Percentiles rank a stretch among this genome's conserved stretches.
phyloP scores from a whole-genome alignment of 129 eudicot genomes.

The Rutidosis leptorrhynchoides region DNA sequence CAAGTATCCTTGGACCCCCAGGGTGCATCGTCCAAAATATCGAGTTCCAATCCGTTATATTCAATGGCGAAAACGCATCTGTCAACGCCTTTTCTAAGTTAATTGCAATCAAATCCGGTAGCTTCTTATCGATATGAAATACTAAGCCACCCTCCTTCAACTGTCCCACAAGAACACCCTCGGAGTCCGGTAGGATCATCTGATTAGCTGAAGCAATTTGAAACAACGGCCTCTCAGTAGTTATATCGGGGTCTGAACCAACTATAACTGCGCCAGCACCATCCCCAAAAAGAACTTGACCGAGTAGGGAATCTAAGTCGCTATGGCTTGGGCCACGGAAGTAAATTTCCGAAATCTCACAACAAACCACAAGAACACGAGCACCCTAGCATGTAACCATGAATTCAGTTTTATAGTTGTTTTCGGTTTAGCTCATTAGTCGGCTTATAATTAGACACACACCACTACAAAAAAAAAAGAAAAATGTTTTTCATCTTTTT shows the following conservation, averaged over 20 bases:
- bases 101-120: not conserved
- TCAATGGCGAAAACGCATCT: too few species aligned
- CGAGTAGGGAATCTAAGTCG: not conserved
- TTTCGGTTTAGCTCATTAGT: too few species aligned
- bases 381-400: too few species aligned
- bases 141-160: not conserved
- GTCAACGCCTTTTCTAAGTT: not conserved
- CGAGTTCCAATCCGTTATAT: too few species aligned
- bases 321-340: not conserved
- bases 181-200: not conserved
- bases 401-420: too few species aligned
- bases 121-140: not conserved
- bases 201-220: not conserved
- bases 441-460: too few species aligned
- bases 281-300: not conserved
- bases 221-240: not conserved
- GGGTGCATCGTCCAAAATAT: too few species aligned
- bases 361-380: slow-evolving; percentile 4
- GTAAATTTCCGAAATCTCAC: not conserved
- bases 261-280: not conserved
- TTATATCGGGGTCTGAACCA: not conserved
- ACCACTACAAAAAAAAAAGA: too few species aligned
- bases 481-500: too few species aligned
- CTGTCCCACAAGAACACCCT: not conserved
- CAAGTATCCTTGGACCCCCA: too few species aligned